phyloP scores from a whole-genome alignment of 2,329 filamentous ascomycete genomes.

The Rhynchosporium secalis region DNA sequence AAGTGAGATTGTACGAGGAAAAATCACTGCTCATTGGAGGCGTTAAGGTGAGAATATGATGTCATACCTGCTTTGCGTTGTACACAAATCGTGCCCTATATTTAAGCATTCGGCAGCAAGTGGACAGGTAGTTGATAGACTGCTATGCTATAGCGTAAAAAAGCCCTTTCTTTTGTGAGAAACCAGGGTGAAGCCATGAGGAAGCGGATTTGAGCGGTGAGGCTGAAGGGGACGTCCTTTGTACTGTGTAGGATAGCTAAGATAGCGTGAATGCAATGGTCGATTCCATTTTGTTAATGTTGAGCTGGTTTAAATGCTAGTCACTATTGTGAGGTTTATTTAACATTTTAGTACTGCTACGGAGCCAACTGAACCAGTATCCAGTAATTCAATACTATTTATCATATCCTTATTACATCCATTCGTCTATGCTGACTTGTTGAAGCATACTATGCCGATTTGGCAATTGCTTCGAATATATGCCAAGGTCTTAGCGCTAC shows the following conservation, averaged over 20 bases:
- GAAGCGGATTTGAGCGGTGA: neutral
- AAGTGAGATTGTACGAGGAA: constrained; percentile 1
- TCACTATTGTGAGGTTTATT: too few species aligned
- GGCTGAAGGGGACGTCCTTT: constrained; percentile 1
- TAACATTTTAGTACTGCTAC: too few species aligned
- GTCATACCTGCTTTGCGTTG: neutral
- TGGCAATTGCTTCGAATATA: too few species aligned
- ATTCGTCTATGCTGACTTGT: too few species aligned
- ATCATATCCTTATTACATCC: too few species aligned
- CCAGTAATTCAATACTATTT: too few species aligned
- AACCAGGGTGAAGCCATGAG: neutral
- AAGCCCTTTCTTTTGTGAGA: constrained; percentile 22
- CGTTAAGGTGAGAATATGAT: constrained; percentile 15
- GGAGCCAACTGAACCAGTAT: too few species aligned
- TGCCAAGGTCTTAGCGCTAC: constrained; percentile 5
- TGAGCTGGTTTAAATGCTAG: too few species aligned
- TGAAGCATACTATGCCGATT: too few species aligned
- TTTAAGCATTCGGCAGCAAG: constrained; percentile 12
- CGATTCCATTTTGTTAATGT: neutral
- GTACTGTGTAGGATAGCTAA: constrained; percentile 24
- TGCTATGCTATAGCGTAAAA: constrained; percentile 15
- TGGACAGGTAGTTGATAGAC: constrained; percentile 6
- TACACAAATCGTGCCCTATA: constrained; percentile 14
- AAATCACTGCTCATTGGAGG: constrained; percentile 20
- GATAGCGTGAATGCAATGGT: constrained; percentile 17